A percentile compares a stretch with the other conserved stretches of the same genome.
Conservation (phyloP, 169 alveolate genomes). For the Eimeria necatrix region DNA sequence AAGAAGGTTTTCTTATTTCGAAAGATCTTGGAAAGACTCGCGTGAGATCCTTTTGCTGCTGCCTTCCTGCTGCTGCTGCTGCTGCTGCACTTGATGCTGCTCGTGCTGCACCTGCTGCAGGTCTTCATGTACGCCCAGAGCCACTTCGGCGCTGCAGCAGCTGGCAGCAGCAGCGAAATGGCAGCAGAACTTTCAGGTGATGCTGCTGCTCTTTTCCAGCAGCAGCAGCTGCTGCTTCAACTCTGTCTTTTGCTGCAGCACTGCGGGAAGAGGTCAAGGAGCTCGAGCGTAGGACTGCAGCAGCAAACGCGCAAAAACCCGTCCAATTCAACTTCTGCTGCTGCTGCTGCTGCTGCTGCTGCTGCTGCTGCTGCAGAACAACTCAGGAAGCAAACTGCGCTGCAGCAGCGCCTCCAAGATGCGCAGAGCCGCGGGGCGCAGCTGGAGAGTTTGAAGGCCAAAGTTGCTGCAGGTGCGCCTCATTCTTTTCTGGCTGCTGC, state of each 20-base stretch:
- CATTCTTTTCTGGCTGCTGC: neutral
- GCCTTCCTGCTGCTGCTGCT: neutral
- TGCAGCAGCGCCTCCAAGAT: slow-evolving; percentile 56
- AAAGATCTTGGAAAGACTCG: slow-evolving; percentile 79
- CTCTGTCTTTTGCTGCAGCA: neutral
- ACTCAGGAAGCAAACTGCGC: slow-evolving; percentile 3
- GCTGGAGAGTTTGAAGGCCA: slow-evolving; percentile 23
- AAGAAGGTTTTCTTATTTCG: slow-evolving; percentile 59
- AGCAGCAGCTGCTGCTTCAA: neutral
- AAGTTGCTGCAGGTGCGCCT: slow-evolving; percentile 51
- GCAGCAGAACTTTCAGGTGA: neutral
- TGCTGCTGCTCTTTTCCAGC: neutral
- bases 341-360: neutral
- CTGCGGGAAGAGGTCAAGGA: slow-evolving; percentile 30
- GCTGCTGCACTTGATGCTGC: neutral
- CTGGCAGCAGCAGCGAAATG: neutral
- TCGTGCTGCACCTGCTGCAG: neutral
- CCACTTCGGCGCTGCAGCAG: slow-evolving; percentile 54
- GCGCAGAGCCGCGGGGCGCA: slow-evolving; percentile 32
- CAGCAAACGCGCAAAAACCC: too few relatives aligned
- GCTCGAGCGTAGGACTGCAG: slow-evolving; percentile 21
- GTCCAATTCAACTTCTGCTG: neutral
- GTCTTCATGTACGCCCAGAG: slow-evolving; percentile 77
- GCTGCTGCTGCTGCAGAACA: neutral
- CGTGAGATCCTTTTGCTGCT: neutral